Base-by-base conservation (phyloP, 148 eudicot genomes). In the Chenopodium suecicum region DNA sequence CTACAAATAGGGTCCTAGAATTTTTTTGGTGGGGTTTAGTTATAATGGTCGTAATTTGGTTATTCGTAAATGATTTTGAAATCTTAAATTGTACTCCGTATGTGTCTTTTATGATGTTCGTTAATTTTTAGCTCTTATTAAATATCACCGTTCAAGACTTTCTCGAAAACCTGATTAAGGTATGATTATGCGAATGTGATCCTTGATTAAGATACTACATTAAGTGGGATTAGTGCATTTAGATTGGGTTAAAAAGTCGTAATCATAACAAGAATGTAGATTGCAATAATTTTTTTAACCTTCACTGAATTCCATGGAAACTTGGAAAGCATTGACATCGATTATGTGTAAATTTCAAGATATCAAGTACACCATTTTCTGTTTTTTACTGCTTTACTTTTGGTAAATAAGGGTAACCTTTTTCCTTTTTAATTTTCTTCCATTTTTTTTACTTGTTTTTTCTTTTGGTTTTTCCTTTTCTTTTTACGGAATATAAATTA, bases 221-320 rank as follows among this genome's bases (percentile, higher is more conserved):
- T 20, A 19, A n/a, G 27, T 23, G 7, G 62, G 19, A 17, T 56
- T 12, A 14, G 62, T 56, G 62, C 22, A 56, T 22, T 50, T 2
- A 50, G 54, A 62, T 7, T 20, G 5, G 66, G 66, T 22, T 62
- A n/a, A 67, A 23, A 65, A 25, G 3, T 27, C 17, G 70, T 11
- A 27, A 67, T 67, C 37, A 67, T 67, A 27, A 2, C 70, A 66
- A 64, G 67, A 65, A 23, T 9, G 14, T 27, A 19, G 37, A 67
- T 67, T 67, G 70, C 70, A 67, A 66, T 66, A 66, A 66, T 66
- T 34, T 25, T 27, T 66, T 29, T 34, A 66, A 27, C 14, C 19
- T 67, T 27, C 70, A 67, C 70, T 29, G 70, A 67, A 67, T 27
- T 67, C 7, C 70, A 67, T 67, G 70, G 4, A 23, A 67, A 67